These are phyloP conservation scores for Leishmania tropica DNA, from an alignment of 208 protist species.

Conservation along the genomic window DNA sequence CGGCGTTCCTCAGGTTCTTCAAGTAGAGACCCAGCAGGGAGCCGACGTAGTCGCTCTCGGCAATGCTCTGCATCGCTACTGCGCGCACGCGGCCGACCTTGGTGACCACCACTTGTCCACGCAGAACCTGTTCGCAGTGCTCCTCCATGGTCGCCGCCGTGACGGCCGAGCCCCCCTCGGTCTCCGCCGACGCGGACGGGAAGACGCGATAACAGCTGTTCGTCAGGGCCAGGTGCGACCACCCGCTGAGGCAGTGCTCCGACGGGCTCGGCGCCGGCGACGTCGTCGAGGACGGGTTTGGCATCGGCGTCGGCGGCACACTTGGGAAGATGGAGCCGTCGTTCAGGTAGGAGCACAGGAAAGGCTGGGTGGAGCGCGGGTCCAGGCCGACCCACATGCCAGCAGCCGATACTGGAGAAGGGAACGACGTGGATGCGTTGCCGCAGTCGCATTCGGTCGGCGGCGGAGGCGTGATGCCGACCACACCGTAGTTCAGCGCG, in stretches of 20 bases:
- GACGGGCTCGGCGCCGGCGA: constrained; percentile 7
- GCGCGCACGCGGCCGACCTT: constrained; percentile 42
- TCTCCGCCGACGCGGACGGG: background rate
- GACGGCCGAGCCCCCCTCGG: constrained; percentile 13
- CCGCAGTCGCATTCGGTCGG: constrained; percentile 7
- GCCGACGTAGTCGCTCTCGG: constrained; percentile 61
- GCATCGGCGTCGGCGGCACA: constrained; percentile 29
- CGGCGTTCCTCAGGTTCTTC: background rate
- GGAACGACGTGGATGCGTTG: background rate
- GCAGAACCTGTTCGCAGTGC: constrained; percentile 38
- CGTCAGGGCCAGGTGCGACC: constrained; percentile 25
- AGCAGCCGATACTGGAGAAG: background rate
- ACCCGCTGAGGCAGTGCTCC: constrained; percentile 27
- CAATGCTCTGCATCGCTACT: constrained; percentile 34
- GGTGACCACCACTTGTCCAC: constrained; percentile 14
- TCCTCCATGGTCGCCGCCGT: constrained; percentile 49
- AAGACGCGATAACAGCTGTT: constrained; percentile 45
- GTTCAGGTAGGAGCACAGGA: constrained; percentile 73
- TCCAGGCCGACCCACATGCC: constrained; percentile 50
- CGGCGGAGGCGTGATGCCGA: constrained; percentile 32
- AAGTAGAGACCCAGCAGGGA: constrained; percentile 32
- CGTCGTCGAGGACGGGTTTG: constrained; percentile 4
- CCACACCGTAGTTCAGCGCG: constrained; percentile 41
- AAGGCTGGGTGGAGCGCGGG: constrained; percentile 54
- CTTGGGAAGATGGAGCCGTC: constrained; percentile 49